Percentiles rank a stretch among this genome's conserved stretches.
Conservation (phyloP, 306 rosid genomes). For the Parietaria judaica region DNA sequence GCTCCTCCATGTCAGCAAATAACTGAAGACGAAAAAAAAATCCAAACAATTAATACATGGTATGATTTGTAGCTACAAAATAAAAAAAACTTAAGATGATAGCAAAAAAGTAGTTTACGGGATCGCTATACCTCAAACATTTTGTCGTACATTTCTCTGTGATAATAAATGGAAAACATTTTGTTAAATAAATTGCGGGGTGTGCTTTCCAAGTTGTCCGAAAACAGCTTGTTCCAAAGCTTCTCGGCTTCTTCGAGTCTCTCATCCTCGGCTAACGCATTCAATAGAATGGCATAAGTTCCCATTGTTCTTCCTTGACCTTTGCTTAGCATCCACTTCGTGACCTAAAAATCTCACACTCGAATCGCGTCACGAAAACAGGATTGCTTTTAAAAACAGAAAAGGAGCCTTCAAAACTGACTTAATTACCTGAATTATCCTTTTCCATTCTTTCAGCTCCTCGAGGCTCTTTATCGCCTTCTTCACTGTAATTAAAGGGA, state of each 20-base stretch:
- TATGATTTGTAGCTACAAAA: background rate
- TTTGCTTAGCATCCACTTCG: slow-evolving; percentile 96
- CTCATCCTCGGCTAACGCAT: slow-evolving; percentile 84
- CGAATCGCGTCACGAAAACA: slow-evolving; percentile 7
- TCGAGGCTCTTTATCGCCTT: slow-evolving; percentile 80
- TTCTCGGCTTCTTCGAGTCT: slow-evolving; percentile 90
- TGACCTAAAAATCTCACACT: slow-evolving; percentile 39
- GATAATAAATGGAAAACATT: slow-evolving; percentile 65
- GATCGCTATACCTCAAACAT: slow-evolving; percentile 72
- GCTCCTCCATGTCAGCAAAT: slow-evolving; percentile 99
- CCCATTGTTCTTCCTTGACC: slow-evolving; percentile 99
- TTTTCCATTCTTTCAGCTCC: slow-evolving; percentile 74
- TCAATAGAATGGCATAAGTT: slow-evolving; percentile 67
- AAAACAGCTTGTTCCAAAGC: slow-evolving; percentile 78
- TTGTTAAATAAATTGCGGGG: slow-evolving; percentile 80
- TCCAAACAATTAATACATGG: background rate
- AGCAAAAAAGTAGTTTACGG: slow-evolving; percentile 7
- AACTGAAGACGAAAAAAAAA: slow-evolving; percentile 35
- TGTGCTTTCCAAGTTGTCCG: slow-evolving; percentile 64
- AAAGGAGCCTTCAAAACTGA: slow-evolving; percentile 15
- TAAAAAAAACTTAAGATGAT: background rate
- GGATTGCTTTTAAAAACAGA: background rate
- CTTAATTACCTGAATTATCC: slow-evolving; percentile 77
- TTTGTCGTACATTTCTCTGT: slow-evolving; percentile 56
- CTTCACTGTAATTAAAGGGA: slow-evolving; percentile 78